Percentiles rank a stretch among this genome's conserved stretches.
phyloP scores from a whole-genome alignment of 495 filamentous ascomycete species.

The Usnea hakonensis region DNA sequence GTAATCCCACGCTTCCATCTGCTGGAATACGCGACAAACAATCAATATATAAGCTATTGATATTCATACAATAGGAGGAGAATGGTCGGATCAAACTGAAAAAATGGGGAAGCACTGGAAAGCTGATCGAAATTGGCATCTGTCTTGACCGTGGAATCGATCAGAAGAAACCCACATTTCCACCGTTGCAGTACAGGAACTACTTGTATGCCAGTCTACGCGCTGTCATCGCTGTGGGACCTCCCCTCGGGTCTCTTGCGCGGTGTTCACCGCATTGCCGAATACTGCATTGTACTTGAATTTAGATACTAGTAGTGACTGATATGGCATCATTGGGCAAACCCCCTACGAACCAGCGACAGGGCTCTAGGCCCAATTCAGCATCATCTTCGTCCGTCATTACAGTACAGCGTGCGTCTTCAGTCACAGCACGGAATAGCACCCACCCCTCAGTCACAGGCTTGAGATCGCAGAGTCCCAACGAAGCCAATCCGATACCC shows the following conservation, averaged over 20 bases:
- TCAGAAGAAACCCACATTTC: neutral
- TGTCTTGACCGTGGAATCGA: neutral
- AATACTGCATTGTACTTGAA: slow-evolving; percentile 1
- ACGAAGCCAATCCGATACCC: slow-evolving; percentile 15
- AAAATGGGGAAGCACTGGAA: slow-evolving; percentile 1
- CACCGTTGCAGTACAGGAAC: neutral
- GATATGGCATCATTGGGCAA: slow-evolving; percentile 25
- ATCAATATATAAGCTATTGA: neutral
- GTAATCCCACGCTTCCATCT: neutral
- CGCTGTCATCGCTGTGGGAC: slow-evolving; percentile 2
- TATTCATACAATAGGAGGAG: neutral
- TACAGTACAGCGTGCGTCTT: slow-evolving; percentile 24
- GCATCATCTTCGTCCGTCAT: slow-evolving; percentile 25
- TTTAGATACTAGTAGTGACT: neutral
- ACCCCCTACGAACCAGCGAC: slow-evolving; percentile 18
- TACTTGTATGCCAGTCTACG: slow-evolving; percentile 8
- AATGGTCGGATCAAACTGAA: neutral
- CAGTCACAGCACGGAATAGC: slow-evolving; percentile 18
- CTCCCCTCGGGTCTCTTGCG: neutral
- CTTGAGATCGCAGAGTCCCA: slow-evolving; percentile 23
- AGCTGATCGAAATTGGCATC: neutral
- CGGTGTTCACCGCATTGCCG: neutral
- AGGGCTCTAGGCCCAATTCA: slow-evolving; percentile 23
- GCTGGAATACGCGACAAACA: neutral
- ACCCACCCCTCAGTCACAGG: slow-evolving; percentile 17